Percentiles rank a stretch among this genome's conserved stretches.
Conservation (phyloP, 768 basidiomycete genomes). For the Lactarius indigo region DNA sequence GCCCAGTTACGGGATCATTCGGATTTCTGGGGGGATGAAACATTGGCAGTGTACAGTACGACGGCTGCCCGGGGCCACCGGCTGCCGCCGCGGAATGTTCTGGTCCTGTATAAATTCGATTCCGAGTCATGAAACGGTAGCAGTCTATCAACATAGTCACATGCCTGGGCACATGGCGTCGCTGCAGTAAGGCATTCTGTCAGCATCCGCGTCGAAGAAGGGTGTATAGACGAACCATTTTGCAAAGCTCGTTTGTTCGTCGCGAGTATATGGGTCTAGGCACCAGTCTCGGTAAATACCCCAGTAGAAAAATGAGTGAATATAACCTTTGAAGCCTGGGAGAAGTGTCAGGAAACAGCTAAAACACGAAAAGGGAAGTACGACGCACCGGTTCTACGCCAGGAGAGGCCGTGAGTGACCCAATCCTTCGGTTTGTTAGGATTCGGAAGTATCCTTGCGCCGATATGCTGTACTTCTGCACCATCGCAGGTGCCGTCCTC, state of each 20-base stretch:
- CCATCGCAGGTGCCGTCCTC: not conserved
- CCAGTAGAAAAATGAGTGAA: not conserved
- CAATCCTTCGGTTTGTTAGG: not conserved
- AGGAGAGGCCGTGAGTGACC: not conserved
- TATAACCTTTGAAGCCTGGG: slow-evolving; percentile 50
- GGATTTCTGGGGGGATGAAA: slow-evolving; percentile 43
- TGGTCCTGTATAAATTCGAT: slow-evolving; percentile 43
- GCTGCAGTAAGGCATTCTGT: slow-evolving; percentile 28
- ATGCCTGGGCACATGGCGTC: slow-evolving; percentile 50
- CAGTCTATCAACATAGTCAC: not conserved
- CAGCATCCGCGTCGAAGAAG: not conserved
- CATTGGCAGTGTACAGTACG: slow-evolving; percentile 50
- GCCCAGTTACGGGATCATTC: slow-evolving; percentile 30
- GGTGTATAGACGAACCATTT: slow-evolving; percentile 46
- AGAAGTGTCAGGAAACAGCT: slow-evolving; percentile 21
- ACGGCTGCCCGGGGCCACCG: slow-evolving; percentile 41
- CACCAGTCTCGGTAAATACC: not conserved
- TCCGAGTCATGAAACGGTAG: not conserved
- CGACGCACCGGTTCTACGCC: not conserved
- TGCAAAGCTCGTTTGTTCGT: slow-evolving; percentile 33
- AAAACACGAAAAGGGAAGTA: not conserved
- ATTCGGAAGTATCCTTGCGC: not conserved
- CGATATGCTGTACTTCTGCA: not conserved
- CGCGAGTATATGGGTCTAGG: slow-evolving; percentile 53
- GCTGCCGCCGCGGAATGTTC: slow-evolving; percentile 40